A percentile compares a stretch with the other conserved stretches of the same genome.
Conservation (phyloP, 108 stramenopile species). For the Cylindrotheca fusiformis region DNA sequence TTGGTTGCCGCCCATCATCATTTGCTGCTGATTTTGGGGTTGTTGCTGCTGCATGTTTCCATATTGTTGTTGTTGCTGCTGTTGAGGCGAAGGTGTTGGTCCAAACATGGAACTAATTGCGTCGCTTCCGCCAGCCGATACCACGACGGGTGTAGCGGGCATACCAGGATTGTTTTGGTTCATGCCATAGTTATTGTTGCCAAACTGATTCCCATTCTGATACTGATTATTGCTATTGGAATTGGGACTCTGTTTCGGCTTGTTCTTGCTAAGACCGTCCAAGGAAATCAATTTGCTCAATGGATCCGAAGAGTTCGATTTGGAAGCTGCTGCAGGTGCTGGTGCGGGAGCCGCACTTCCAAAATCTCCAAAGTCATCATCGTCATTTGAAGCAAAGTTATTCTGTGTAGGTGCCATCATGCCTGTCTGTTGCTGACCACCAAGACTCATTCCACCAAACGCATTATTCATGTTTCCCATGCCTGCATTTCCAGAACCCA, state of each 20-base stretch:
- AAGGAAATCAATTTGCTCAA: slow-evolving; percentile 72
- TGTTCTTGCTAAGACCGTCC: slow-evolving; percentile 75
- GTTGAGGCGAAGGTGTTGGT: slow-evolving; percentile 17
- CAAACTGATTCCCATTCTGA: neutral
- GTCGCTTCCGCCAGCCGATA: slow-evolving; percentile 45
- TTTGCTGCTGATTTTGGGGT: slow-evolving; percentile 8
- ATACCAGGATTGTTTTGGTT: slow-evolving; percentile 5
- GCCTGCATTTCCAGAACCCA: slow-evolving; percentile 3
- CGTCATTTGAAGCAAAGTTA: slow-evolving; percentile 24
- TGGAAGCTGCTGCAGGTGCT: slow-evolving; percentile 24
- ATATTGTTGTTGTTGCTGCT: slow-evolving; percentile 12
- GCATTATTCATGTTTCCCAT: slow-evolving; percentile 28
- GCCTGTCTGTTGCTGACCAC: slow-evolving; percentile 22
- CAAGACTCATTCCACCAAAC: slow-evolving; percentile 31
- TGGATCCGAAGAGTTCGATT: slow-evolving; percentile 58
- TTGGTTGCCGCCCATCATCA: slow-evolving; percentile 23
- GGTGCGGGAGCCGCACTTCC: slow-evolving; percentile 39
- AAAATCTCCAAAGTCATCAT: slow-evolving; percentile 67
- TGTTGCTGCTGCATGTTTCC: slow-evolving; percentile 23
- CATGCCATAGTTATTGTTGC: slow-evolving; percentile 1
- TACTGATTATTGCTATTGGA: slow-evolving; percentile 16
- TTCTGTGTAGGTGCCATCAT: neutral
- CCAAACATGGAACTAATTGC: slow-evolving; percentile 51
- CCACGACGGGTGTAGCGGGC: slow-evolving; percentile 23
- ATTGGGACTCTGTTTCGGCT: slow-evolving; percentile 40